Conservation (phyloP, 2,329 filamentous ascomycete genomes). For the Diaporthe helianthi region DNA sequence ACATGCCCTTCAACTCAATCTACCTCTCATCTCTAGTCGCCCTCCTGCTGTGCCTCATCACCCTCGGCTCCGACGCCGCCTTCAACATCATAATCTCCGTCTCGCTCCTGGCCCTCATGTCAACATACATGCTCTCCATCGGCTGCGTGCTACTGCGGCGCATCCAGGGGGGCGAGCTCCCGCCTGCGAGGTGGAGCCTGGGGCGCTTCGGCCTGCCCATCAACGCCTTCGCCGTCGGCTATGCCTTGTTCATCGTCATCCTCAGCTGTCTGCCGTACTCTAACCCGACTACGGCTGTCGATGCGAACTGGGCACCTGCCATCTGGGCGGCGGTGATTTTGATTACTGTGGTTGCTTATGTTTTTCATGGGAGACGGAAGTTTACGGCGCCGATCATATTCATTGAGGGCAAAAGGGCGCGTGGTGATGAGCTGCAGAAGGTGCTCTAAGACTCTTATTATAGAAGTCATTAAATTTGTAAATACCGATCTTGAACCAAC, state of each 20-base stretch:
- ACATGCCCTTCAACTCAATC: conserved; percentile 45
- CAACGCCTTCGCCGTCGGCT: conserved; percentile 43
- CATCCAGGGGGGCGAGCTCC: conserved; percentile 43
- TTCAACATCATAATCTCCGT: conserved; percentile 47
- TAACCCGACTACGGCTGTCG: conserved; percentile 4
- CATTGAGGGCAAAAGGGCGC: conserved; percentile 22
- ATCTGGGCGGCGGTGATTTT: conserved; percentile 32
- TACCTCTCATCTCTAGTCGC: conserved; percentile 41
- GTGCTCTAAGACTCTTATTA: conserved; percentile 3
- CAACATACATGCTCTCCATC: conserved; percentile 45
- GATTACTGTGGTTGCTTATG: conserved; percentile 26
- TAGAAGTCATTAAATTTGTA: background rate
- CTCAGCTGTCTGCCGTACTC: conserved; percentile 23
- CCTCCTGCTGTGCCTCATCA: conserved; percentile 44
- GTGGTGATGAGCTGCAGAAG: conserved; percentile 17
- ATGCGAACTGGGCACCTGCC: conserved; percentile 31
- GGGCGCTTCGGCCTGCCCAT: conserved; percentile 47
- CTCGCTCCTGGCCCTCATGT: conserved; percentile 43
- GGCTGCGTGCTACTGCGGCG: conserved; percentile 45
- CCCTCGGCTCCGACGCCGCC: conserved; percentile 44
- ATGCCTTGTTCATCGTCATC: conserved; percentile 37
- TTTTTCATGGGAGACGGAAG: conserved; percentile 24
- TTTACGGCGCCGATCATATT: conserved; percentile 32
- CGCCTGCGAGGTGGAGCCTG: conserved; percentile 47
- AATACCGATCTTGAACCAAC: background rate